These are phyloP conservation scores for Cladosporium oxysporum DNA, from an alignment of 2,329 filamentous ascomycete genomes.

Conservation along the genomic window DNA sequence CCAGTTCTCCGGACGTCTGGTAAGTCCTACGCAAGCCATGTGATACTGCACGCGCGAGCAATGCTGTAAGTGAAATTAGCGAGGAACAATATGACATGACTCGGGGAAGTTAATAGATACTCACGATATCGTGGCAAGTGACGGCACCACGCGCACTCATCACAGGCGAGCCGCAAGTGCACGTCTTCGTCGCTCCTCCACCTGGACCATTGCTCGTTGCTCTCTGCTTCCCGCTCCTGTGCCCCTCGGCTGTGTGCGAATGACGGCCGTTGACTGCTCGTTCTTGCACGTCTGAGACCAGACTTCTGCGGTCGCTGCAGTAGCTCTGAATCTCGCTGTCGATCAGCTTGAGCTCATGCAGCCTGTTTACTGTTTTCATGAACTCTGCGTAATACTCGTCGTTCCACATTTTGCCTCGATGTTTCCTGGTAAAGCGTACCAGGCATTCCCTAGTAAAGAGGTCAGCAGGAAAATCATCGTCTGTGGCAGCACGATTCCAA, in stretches of 20 bases:
- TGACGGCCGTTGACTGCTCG: background rate
- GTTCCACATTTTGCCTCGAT: slow-evolving; percentile 29
- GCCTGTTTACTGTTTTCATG: slow-evolving; percentile 34
- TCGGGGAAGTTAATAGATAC: slow-evolving; percentile 1
- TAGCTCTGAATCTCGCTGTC: slow-evolving; percentile 4
- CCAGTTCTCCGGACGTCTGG: slow-evolving; percentile 23
- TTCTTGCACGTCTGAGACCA: background rate
- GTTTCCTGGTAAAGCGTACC: slow-evolving; percentile 41
- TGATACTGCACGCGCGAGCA: slow-evolving; percentile 30
- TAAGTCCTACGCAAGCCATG: slow-evolving; percentile 30
- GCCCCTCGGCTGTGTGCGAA: background rate
- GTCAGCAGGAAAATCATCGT: slow-evolving; percentile 40
- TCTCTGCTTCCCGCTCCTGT: background rate
- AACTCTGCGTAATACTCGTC: slow-evolving; percentile 37
- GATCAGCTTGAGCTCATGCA: slow-evolving; percentile 25
- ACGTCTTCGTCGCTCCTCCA: slow-evolving; percentile 16
- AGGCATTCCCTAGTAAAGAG: slow-evolving; percentile 40
- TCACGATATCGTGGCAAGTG: slow-evolving; percentile 28
- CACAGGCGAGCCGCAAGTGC: slow-evolving; percentile 25
- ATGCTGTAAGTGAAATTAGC: background rate
- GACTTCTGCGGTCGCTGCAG: background rate
- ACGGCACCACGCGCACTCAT: slow-evolving; percentile 22
- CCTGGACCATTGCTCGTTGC: background rate
- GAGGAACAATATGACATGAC: background rate
- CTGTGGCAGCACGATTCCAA: slow-evolving; percentile 41